Base-by-base conservation (phyloP, 345 rosid genomes). In the Sisymbrium irio region DNA sequence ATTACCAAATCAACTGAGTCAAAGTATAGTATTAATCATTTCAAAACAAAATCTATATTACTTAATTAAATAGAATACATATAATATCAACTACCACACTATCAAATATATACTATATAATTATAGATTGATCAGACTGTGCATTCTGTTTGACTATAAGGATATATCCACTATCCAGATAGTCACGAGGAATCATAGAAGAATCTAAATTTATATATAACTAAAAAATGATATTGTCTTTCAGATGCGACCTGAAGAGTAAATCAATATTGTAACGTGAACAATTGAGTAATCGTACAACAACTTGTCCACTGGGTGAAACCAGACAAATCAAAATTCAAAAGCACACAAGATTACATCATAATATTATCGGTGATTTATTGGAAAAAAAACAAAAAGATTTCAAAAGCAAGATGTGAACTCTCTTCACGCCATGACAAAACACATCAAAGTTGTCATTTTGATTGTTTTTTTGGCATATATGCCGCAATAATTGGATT, bases 211-310 rank as follows among this genome's bases (percentile, higher is more conserved):
- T n/a, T n/a, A n/a, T 49, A 40, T 47, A 37, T 1, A 13, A 40
- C 51, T 7, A 20, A 19, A 58, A 51, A 45, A 35, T 14, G 62
- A 40, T 59, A 56, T 15, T 39, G 30, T 4, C 28, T 57, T 20
- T 66, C 40, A 25, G 13, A 35, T 18, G 57, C 3, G 50, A 57
- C 42, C 42, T 25, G 72, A 57, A 18, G 25, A 57, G 27, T 74
- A 36, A 46, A 37, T 44, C 51, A 64, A 46, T 65, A 65, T 37
- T 37, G 44, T 46, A 36, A 45, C 25, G 33, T 36, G 37, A 65
- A 74, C 42, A 57, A 56, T 65, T 37, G 72, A 74, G 72, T 57
- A 67, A 59, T 66, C 28, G 72, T 68, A 67, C 79, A 75, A 75
- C 69, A 76, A 76, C 55, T 76, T 53, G 75, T 37, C 79, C 59